Evolutionary conservation across 352 stramenopile species (phyloP), one percentile per base, ranked within the genome.

Genomic region (Phytophthora pinifolia): DNA sequence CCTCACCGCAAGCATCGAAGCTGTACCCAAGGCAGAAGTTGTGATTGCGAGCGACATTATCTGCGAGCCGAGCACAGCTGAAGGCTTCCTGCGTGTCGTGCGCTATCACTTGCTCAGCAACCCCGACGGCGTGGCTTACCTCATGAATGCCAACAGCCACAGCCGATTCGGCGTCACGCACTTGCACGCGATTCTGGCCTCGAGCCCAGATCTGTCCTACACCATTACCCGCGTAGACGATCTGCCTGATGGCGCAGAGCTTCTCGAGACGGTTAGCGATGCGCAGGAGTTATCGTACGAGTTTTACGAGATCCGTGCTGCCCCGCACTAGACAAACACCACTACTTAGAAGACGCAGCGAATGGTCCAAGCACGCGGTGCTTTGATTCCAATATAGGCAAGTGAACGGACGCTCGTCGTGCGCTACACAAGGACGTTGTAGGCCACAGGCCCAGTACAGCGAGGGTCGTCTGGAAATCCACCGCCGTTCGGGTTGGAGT

Each of bases 31-130:
- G 45, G 68, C 90, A n/a, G 74, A 95, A 52, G 67, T 93, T 6
- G 71, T 95, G 15, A 90, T 95, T 46, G 85, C 78, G 9, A 89
- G 83, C 47, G 85, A 95, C 50, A 92, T 95, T 61, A 95, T 95
- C 44, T 95, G 85, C 58, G 85, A 95, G 38, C 79, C 85, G 2
- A 89, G 74, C 60, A 95, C 85, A 4, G 85, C 85, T 20, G 85
- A 95, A 63, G 85, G 85, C n/a, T 95, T 95, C 45, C 48, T 92
- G 18, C 80, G 82, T 31, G 83, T 92, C 34, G 71, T 95, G 22
- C 75, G 70, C 13, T 63, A 86, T 18, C 81, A 86, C 2, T 53
- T 95, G 9, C 35, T 66, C 15, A 43, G 18, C n/a, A 72, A 66
- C 20, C 14, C 61, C 6, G 55, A 77, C 34, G 70, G 70, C 17